A percentile compares a stretch with the other conserved stretches of the same genome.
phyloP scores from a whole-genome alignment of 2,329 filamentous ascomycete species.

The Penicillium janthinellum region DNA sequence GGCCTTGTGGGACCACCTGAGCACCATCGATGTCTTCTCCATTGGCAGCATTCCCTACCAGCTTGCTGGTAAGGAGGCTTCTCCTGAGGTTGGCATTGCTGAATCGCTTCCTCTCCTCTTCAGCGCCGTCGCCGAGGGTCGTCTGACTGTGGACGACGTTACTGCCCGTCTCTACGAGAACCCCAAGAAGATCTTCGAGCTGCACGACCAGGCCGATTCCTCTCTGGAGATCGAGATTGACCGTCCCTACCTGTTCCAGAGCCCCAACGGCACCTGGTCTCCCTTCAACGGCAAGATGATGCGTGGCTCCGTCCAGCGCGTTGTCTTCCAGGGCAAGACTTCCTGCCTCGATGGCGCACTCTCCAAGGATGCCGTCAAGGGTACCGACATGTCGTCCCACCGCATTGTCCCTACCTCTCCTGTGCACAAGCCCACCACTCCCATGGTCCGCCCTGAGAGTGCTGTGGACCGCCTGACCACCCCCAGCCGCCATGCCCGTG shows the following conservation, averaged over 20 bases:
- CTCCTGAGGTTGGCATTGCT: slow-evolving; percentile 67
- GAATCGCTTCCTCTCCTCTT: slow-evolving; percentile 74
- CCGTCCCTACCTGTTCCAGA: slow-evolving; percentile 64
- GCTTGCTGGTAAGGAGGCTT: slow-evolving; percentile 61
- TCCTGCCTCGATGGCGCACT: slow-evolving; percentile 73
- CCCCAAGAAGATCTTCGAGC: slow-evolving; percentile 77
- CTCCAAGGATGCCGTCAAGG: slow-evolving; percentile 58
- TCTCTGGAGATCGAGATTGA: slow-evolving; percentile 76
- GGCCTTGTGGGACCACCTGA: slow-evolving; percentile 73
- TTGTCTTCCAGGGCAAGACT: slow-evolving; percentile 73
- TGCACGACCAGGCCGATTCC: slow-evolving; percentile 75
- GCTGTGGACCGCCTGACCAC: slow-evolving; percentile 42
- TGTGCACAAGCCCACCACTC: slow-evolving; percentile 54
- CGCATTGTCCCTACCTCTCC: slow-evolving; percentile 56
- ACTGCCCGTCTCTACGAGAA: slow-evolving; percentile 73
- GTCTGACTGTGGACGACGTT: slow-evolving; percentile 72
- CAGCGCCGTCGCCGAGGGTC: slow-evolving; percentile 73
- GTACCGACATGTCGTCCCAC: slow-evolving; percentile 76
- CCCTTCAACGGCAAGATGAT: slow-evolving; percentile 71
- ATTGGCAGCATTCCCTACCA: slow-evolving; percentile 78
- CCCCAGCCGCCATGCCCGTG: slow-evolving; percentile 34
- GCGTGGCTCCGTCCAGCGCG: slow-evolving; percentile 70
- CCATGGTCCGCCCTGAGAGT: slow-evolving; percentile 42
- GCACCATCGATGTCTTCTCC: slow-evolving; percentile 76
- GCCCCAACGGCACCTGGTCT: slow-evolving; percentile 60